These are phyloP conservation scores for Fusarium succisae DNA, from an alignment of 2,329 filamentous ascomycete genomes.

Conservation along the genomic window DNA sequence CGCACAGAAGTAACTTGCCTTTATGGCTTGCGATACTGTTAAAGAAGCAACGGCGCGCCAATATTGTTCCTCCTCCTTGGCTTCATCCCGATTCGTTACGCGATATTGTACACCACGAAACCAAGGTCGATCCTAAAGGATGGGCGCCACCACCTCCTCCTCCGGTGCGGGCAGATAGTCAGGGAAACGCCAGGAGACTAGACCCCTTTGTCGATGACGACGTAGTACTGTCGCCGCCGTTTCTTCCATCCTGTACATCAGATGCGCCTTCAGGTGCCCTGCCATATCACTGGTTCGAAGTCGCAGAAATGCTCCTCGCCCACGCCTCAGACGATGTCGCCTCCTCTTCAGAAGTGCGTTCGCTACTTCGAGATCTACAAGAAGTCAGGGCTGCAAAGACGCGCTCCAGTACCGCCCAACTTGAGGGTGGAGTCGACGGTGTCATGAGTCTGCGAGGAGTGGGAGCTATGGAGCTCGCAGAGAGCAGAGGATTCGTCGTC, in stretches of 20 bases:
- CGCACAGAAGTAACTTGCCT: constrained; percentile 80
- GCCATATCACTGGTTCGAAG: constrained; percentile 95
- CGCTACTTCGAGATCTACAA: constrained; percentile 80
- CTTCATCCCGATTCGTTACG: constrained; percentile 79
- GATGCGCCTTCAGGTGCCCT: constrained; percentile 74
- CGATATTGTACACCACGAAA: constrained; percentile 83
- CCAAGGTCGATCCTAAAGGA: constrained; percentile 71
- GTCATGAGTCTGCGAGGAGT: constrained; percentile 77
- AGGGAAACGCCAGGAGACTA: constrained; percentile 53
- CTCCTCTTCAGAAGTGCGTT: constrained; percentile 76
- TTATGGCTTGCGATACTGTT: constrained; percentile 96
- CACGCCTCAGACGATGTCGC: constrained; percentile 84
- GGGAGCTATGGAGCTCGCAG: constrained; percentile 91
- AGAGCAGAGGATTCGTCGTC: constrained; percentile 83
- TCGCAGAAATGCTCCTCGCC: constrained; percentile 86
- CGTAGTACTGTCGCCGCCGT: constrained; percentile 72
- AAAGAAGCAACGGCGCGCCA: constrained; percentile 92
- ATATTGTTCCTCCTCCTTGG: constrained; percentile 92
- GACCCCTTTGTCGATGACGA: constrained; percentile 43
- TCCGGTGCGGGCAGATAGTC: constrained; percentile 60
- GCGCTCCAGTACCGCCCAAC: constrained; percentile 74
- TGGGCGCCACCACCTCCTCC: constrained; percentile 83
- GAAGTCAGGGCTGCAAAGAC: constrained; percentile 93
- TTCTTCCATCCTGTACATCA: constrained; percentile 78
- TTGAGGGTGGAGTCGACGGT: constrained; percentile 78